Evolutionary conservation across 805 yeast species (phyloP), one percentile per base, ranked within the genome.

Genomic region (Barnettozyma populi): DNA sequence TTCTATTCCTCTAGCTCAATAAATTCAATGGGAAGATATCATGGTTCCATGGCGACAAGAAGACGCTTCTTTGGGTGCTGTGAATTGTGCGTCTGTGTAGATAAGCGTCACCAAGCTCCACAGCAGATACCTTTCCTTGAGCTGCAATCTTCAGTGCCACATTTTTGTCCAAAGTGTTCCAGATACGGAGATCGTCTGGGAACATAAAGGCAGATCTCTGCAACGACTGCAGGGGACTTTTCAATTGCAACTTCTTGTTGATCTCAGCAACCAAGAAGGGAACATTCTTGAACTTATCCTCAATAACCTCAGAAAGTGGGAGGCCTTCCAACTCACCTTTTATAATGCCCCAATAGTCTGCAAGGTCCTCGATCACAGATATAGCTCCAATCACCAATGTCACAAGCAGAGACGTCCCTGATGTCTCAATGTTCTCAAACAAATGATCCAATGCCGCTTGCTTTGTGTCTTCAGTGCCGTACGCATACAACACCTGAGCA

Each of bases 391-490:
- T 70, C 1, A 89, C 78, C 49, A 90, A 65, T 0, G 87, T 82
- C 2, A 86, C 79, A 21, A 79, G 59, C 41, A 88, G 66, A 2
- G 90, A 79, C 1, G 86, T 71, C 0, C 95, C 96, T 48, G 76
- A 64, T 4, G 67, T 70, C 50, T 77, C 83, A 36, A 90, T 78
- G 56, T 74, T 79, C 21, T 75, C 73, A 55, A 86, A 84, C 39
- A 92, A 66, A 63, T 89, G 96, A 56, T 90, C 96, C 41, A 86
- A 60, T 0, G 97, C 96, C 1, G 90, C 90, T 52, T 81, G 84
- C 49, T 80, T 82, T 1, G 94, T 80, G 5, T 86, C 94, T n/a
- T 76, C 80, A 0, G 80, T 76, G n/a, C 80, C 85, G 48, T 78
- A 78, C 2, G 88, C 87, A 68, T 84, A 85, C 43, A 94, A 70